phyloP scores from a whole-genome alignment of 768 basidiomycete genomes.

The Brasilioporus rufonigricans region DNA sequence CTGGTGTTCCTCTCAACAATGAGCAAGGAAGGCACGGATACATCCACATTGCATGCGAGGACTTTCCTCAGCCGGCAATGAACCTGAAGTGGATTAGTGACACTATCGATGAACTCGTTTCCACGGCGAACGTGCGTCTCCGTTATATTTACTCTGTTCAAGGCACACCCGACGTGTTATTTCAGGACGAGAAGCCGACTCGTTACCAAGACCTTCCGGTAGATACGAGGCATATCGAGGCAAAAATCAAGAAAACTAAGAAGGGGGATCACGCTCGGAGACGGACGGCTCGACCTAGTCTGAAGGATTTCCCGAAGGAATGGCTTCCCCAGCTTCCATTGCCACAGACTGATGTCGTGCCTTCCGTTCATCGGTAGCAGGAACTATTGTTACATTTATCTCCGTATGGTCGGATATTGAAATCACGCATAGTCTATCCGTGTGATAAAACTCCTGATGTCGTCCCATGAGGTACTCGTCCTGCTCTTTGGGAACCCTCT shows the following conservation, averaged over 20 bases:
- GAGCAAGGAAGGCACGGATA: conserved; percentile 65
- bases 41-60: conserved; percentile 89
- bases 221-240: conserved; percentile 78
- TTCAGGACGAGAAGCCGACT: conserved; percentile 35
- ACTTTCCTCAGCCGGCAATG: conserved; percentile 77
- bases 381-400: conserved; percentile 4
- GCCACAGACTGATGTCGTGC: neutral
- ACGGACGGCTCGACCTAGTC: conserved; percentile 56
- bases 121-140: conserved; percentile 79
- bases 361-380: conserved; percentile 10
- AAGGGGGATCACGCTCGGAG: conserved; percentile 66
- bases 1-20: conserved; percentile 48
- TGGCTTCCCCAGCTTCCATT: conserved; percentile 59
- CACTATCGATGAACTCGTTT: conserved; percentile 70
- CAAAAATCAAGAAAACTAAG: conserved; percentile 69
- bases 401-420: neutral
- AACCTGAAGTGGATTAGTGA: conserved; percentile 97
- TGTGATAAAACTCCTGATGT: neutral
- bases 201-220: conserved; percentile 65
- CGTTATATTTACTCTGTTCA: neutral
- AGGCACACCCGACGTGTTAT: conserved; percentile 14
- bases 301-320: conserved; percentile 80
- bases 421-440: conserved; percentile 4
- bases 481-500: neutral
- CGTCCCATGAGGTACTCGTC: neutral